phyloP scores from a whole-genome alignment of 495 filamentous ascomycete genomes.

The Melanomma pulvis-pyrius region DNA sequence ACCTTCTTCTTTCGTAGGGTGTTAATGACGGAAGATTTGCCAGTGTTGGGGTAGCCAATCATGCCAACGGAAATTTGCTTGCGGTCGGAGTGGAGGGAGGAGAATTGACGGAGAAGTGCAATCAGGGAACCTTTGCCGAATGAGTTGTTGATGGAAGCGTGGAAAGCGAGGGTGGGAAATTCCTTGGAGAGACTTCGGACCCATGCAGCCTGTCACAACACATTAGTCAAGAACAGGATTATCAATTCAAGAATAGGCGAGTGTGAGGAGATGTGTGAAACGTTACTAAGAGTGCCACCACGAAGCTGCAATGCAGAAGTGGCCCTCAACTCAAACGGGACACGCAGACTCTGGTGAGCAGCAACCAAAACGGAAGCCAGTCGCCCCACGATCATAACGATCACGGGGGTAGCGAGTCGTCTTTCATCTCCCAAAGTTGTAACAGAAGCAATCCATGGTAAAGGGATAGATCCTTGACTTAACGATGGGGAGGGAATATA shows the following conservation, averaged over 20 bases:
- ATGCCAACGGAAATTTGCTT: conserved; percentile 66
- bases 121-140: conserved; percentile 51
- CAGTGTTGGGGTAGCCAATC: conserved; percentile 51
- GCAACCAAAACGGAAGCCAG: conserved; percentile 81
- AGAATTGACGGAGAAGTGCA: conserved; percentile 73
- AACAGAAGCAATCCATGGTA: conserved; percentile 86
- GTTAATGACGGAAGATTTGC: conserved; percentile 50
- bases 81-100: conserved; percentile 81
- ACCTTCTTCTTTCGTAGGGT: conserved; percentile 80
- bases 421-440: conserved; percentile 94
- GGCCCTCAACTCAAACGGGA: conserved; percentile 90
- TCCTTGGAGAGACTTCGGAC: conserved; percentile 79
- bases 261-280: conserved; percentile 77
- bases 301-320: conserved; percentile 51
- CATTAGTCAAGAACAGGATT: not conserved
- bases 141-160: conserved; percentile 87
- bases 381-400: conserved; percentile 64
- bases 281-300: conserved; percentile 97
- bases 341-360: conserved; percentile 60
- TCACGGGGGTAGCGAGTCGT: conserved; percentile 65
- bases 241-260: not conserved
- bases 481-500: conserved; percentile 59
- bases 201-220: conserved; percentile 71
- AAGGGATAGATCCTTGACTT: conserved; percentile 89
- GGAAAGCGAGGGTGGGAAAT: conserved; percentile 90